Conservation (phyloP, 305 asterid genomes). For the Andrographis paniculata region DNA sequence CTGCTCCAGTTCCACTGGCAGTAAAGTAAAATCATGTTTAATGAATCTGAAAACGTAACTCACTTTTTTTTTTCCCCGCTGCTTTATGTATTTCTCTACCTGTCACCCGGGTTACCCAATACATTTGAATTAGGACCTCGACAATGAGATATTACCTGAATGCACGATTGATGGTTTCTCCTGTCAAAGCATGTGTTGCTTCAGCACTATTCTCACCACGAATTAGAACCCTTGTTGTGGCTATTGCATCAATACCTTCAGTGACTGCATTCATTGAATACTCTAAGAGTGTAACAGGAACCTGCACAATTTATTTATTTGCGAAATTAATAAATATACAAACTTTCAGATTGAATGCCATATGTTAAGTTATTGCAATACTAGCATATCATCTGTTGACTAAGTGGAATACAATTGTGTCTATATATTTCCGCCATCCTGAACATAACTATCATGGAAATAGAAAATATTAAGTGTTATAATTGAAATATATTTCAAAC, state of each 20-base stretch:
- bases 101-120: too few relatives aligned
- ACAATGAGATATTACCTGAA: too few relatives aligned
- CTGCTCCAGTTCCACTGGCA: constrained; percentile 83
- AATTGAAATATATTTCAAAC: constrained; percentile 22
- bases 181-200: constrained; percentile 59
- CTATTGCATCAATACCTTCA: constrained; percentile 94
- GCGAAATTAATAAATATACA: too few relatives aligned
- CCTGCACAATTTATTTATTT: too few relatives aligned
- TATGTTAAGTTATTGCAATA: too few relatives aligned
- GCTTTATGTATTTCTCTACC: too few relatives aligned
- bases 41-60: too few relatives aligned
- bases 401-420: background rate
- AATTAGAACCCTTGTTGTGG: constrained; percentile 74
- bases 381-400: too few relatives aligned
- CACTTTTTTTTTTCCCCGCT: too few relatives aligned
- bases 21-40: constrained; percentile 7
- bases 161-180: constrained; percentile 39
- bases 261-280: constrained; percentile 78
- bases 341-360: background rate
- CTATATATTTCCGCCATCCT: background rate
- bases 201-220: constrained; percentile 47
- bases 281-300: constrained; percentile 72
- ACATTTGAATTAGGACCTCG: too few relatives aligned
- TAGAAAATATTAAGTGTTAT: background rate
- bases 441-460: background rate